Evolutionary conservation across 2,329 filamentous ascomycete species (phyloP).

Genomic region (Botrytis hyacinthi): DNA sequence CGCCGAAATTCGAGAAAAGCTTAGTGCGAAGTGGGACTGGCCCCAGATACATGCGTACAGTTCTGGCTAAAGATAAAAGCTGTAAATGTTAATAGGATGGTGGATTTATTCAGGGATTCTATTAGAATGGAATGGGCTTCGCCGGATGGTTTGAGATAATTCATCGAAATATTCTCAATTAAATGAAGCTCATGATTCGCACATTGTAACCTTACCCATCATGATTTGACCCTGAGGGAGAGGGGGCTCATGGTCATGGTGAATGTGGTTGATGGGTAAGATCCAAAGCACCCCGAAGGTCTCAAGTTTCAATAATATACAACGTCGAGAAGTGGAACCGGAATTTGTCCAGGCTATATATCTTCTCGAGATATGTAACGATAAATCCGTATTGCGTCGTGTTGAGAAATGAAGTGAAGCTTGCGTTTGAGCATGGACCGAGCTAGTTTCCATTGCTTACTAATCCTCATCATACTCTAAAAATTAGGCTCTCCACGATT

Average conservation of each 20-base stretch:
- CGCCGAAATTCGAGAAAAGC: not conserved
- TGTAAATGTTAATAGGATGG: not conserved
- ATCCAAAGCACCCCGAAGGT: not conserved
- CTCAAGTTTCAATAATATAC: not conserved
- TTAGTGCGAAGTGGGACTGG: too few relatives aligned
- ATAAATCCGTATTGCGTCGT: not conserved
- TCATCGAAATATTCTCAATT: too few relatives aligned
- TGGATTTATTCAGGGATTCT: rapidly evolving
- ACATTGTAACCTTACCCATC: not conserved
- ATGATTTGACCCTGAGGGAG: rapidly evolving
- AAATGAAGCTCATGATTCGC: not conserved
- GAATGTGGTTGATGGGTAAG: not conserved
- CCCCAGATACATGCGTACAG: not conserved
- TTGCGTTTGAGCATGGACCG: not conserved
- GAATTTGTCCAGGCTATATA: not conserved
- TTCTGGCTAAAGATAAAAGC: not conserved
- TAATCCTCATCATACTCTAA: not conserved
- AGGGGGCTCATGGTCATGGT: not conserved
- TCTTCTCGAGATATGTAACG: not conserved
- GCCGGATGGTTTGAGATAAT: not conserved
- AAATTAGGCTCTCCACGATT: not conserved
- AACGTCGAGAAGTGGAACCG: rapidly evolving
- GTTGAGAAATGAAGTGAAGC: not conserved
- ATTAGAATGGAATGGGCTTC: too few relatives aligned
- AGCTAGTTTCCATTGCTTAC: not conserved